Conservation (phyloP, 2,329 filamentous ascomycete genomes). For the Emergomyces pasteurianus region DNA sequence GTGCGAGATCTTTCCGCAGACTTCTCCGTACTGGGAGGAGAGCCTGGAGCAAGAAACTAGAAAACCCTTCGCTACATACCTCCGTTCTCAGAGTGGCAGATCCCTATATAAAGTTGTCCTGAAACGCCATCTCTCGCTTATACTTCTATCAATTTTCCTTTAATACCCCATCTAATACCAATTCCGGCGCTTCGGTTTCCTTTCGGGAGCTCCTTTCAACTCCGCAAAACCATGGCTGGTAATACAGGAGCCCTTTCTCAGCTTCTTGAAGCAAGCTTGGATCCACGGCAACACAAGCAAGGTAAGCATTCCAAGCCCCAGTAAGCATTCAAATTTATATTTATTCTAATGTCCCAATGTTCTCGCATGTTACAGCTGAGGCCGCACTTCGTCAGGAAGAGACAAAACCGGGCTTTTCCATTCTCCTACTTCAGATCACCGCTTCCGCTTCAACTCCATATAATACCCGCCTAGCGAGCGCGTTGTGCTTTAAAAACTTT, state of each 20-base stretch:
- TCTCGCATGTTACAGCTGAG: conserved; percentile 51
- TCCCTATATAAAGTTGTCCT: neutral
- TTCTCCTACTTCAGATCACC: conserved; percentile 81
- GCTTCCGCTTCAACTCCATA: conserved; percentile 58
- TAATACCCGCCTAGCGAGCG: conserved; percentile 74
- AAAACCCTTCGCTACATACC: neutral
- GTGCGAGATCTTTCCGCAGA: neutral
- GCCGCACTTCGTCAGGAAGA: conserved; percentile 66
- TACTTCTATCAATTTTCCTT: neutral
- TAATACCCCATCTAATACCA: neutral
- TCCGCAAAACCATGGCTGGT: conserved; percentile 43
- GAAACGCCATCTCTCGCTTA: neutral
- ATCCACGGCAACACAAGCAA: conserved; percentile 78
- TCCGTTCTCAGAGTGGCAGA: neutral
- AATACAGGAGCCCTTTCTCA: conserved; percentile 57
- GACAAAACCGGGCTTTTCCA: conserved; percentile 73
- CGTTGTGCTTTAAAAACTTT: conserved; percentile 97
- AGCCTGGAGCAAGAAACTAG: neutral
- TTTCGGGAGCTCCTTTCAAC: conserved; percentile 12
- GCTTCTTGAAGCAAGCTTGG: conserved; percentile 81
- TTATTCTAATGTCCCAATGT: conserved; percentile 4
- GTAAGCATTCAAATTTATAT: neutral
- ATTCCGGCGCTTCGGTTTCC: conserved; percentile 5
- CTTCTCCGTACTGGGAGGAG: neutral
- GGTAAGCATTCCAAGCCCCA: conserved; percentile 41